Evolutionary conservation across 352 stramenopile species (phyloP).

Genomic region (Pythium monospermum): DNA sequence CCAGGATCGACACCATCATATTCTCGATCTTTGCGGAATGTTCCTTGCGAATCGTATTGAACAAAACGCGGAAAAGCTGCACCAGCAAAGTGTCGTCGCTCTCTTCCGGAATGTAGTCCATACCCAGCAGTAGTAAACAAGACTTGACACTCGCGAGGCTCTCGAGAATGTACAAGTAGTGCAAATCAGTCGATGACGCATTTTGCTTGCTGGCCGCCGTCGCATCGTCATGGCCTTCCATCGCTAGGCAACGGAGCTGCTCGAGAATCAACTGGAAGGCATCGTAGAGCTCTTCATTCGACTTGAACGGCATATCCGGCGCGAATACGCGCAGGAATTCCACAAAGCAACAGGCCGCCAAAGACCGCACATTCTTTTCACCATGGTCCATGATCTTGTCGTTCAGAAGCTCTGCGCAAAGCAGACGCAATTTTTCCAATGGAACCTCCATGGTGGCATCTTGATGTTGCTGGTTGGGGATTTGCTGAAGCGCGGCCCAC

Average conservation of each 20-base stretch:
- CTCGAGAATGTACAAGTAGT: slow-evolving; percentile 60
- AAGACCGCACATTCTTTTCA: slow-evolving; percentile 48
- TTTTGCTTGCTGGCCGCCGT: slow-evolving; percentile 16
- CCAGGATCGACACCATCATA: slow-evolving; percentile 73
- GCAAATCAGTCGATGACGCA: slow-evolving; percentile 28
- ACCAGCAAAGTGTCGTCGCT: slow-evolving; percentile 48
- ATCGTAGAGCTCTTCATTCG: slow-evolving; percentile 61
- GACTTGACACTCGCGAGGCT: slow-evolving; percentile 57
- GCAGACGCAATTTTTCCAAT: slow-evolving; percentile 30
- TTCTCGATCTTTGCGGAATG: slow-evolving; percentile 69
- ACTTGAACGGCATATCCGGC: slow-evolving; percentile 62
- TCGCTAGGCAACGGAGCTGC: slow-evolving; percentile 39
- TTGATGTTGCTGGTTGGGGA: slow-evolving; percentile 42
- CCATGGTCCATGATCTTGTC: slow-evolving; percentile 37
- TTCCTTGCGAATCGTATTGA: slow-evolving; percentile 53
- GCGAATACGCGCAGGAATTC: slow-evolving; percentile 63
- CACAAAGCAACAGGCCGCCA: slow-evolving; percentile 68
- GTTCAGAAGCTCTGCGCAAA: slow-evolving; percentile 58
- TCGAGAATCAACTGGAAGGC: slow-evolving; percentile 68
- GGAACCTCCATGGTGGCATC: slow-evolving; percentile 28
- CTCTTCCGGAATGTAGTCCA: slow-evolving; percentile 42
- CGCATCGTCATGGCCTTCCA: slow-evolving; percentile 20
- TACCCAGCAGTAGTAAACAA: slow-evolving; percentile 43
- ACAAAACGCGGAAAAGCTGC: slow-evolving; percentile 65
- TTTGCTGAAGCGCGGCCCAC: slow-evolving; percentile 40